Percentiles rank a stretch among this genome's conserved stretches.
phyloP scores from a whole-genome alignment of 139 green algal species.

The Coelastrella sp. region DNA sequence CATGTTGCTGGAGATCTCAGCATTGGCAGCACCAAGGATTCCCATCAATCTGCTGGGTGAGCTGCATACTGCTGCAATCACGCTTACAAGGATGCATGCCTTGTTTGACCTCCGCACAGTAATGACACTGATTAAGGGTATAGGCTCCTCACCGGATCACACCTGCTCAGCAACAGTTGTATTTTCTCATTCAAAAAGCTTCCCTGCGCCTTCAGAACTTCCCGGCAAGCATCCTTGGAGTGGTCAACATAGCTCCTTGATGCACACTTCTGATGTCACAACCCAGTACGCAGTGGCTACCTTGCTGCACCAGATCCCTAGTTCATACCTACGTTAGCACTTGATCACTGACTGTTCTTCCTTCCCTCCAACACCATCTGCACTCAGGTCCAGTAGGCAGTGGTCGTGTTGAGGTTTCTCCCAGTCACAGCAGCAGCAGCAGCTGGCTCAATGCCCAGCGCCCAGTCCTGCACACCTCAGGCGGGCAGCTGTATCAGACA shows the following conservation, averaged over 20 bases:
- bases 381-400: conserved; percentile 29
- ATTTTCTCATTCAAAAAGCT: too few species aligned
- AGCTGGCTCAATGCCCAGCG: not conserved
- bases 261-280: too few species aligned
- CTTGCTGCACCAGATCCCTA: too few species aligned
- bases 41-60: conserved; percentile 23
- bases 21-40: not conserved
- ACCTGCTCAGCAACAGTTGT: too few species aligned
- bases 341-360: not conserved
- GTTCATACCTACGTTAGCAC: too few species aligned
- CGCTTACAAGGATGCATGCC: not conserved
- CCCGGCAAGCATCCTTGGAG: too few species aligned
- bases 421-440: not conserved
- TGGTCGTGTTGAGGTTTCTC: conserved; percentile 8
- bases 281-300: too few species aligned
- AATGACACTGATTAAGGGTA: not conserved
- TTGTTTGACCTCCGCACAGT: not conserved
- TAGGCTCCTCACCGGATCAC: too few species aligned
- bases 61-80: not conserved
- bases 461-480: conserved; percentile 32
- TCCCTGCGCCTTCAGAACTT: too few species aligned
- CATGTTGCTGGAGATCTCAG: conserved; percentile 9
- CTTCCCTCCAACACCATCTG: not conserved
- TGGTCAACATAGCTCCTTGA: too few species aligned
- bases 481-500: conserved; percentile 31